Conservation (phyloP, 352 stramenopile species). For the Halophytophthora batemanensis region DNA sequence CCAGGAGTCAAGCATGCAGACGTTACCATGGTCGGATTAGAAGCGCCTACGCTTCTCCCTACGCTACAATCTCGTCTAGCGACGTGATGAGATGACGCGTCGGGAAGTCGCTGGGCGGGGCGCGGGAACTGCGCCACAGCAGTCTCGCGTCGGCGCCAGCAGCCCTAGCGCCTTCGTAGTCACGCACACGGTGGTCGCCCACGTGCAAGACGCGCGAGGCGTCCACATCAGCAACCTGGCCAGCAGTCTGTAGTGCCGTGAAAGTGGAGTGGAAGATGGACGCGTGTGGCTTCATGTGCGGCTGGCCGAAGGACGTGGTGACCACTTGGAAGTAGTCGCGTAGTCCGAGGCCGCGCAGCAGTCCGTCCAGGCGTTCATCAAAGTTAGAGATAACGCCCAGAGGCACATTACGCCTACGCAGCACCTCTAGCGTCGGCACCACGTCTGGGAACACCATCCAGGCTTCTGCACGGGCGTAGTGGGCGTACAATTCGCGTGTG, state of each 20-base stretch:
- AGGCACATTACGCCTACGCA: slow-evolving; percentile 18
- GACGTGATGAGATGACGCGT: slow-evolving; percentile 27
- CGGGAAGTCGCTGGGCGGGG: slow-evolving; percentile 4
- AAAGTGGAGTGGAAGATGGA: slow-evolving; percentile 64
- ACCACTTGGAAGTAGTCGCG: slow-evolving; percentile 48
- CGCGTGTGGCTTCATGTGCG: slow-evolving; percentile 45
- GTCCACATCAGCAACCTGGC: background rate
- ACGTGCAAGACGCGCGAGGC: slow-evolving; percentile 46
- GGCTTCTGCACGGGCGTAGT: slow-evolving; percentile 45
- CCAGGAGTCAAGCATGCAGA: too few species aligned
- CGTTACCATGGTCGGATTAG: too few species aligned
- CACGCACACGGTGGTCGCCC: slow-evolving; percentile 50
- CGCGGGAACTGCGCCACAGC: slow-evolving; percentile 22
- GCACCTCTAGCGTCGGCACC: slow-evolving; percentile 30
- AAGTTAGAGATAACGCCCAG: slow-evolving; percentile 81
- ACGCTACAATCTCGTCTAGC: slow-evolving; percentile 21
- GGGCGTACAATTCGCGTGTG: slow-evolving; percentile 43
- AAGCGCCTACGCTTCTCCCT: too few species aligned
- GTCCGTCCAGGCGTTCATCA: slow-evolving; percentile 55
- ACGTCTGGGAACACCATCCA: slow-evolving; percentile 68
- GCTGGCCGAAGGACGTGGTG: slow-evolving; percentile 54
- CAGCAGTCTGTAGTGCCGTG: slow-evolving; percentile 11
- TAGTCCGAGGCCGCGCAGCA: slow-evolving; percentile 46
- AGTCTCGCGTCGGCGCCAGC: slow-evolving; percentile 41
- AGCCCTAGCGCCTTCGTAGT: slow-evolving; percentile 46